Evolutionary conservation across 2,329 filamentous ascomycete genomes (phyloP).

Genomic region (Hymenoscyphus scutula): DNA sequence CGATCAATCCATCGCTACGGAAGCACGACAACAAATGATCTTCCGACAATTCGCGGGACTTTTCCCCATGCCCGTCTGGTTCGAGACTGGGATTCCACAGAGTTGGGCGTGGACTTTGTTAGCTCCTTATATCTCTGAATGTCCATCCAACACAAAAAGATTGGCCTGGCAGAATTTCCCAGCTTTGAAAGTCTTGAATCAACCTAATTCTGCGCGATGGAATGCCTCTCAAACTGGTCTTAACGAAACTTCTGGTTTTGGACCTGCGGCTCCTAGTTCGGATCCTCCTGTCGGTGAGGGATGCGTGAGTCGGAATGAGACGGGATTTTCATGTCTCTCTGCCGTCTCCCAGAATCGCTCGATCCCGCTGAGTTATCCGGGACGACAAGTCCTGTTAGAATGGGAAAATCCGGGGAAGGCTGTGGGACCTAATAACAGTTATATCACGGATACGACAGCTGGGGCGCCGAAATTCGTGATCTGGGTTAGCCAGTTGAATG

Average conservation of each 20-base stretch:
- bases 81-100: conserved; percentile 75
- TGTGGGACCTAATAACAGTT: conserved; percentile 80
- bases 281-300: conserved; percentile 44
- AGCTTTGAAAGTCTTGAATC: conserved; percentile 66
- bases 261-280: conserved; percentile 37
- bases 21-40: conserved; percentile 79
- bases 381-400: conserved; percentile 65
- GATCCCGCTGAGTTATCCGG: conserved; percentile 70
- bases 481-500: conserved; percentile 76
- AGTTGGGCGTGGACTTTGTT: conserved; percentile 82
- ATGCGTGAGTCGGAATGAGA: conserved; percentile 56
- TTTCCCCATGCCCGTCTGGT: conserved; percentile 81
- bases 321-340: conserved; percentile 57
- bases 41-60: conserved; percentile 81
- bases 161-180: conserved; percentile 86
- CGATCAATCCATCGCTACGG: conserved; percentile 72
- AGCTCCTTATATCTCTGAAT: conserved; percentile 76
- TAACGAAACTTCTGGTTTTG: conserved; percentile 63
- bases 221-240: conserved; percentile 58
- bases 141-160: conserved; percentile 69
- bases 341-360: conserved; percentile 67
- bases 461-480: conserved; percentile 63
- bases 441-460: conserved; percentile 64
- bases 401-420: conserved; percentile 70
- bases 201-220: conserved; percentile 70